These are phyloP conservation scores for Eutrema yunnanense DNA, from an alignment of 345 rosid species.

Conservation along the genomic window DNA sequence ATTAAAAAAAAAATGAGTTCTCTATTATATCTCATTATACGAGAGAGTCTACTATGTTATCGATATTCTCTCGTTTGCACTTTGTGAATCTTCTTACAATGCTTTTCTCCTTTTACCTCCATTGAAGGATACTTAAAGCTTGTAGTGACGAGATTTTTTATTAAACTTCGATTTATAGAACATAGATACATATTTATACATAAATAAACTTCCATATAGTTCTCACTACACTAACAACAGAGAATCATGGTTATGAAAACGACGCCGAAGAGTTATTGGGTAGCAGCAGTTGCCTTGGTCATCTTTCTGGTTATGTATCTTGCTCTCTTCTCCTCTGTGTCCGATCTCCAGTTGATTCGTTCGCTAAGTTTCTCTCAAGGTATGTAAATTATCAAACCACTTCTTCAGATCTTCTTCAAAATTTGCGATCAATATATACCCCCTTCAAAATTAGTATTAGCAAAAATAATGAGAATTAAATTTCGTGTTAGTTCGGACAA, in stretches of 20 bases:
- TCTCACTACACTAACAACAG: not conserved
- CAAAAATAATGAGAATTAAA: not conserved
- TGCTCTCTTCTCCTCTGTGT: not conserved
- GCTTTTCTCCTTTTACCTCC: too few relatives aligned
- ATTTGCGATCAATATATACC: not conserved
- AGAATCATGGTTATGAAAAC: not conserved
- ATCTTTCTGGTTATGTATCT: conserved; percentile 1
- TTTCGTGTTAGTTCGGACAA: not conserved
- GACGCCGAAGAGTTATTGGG: not conserved
- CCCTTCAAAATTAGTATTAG: not conserved
- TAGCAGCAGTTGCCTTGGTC: conserved; percentile 1
- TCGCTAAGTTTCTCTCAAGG: conserved; percentile 6
- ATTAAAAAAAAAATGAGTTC: not conserved
- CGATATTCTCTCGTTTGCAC: too few relatives aligned
- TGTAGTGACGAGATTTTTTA: not conserved
- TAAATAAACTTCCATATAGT: not conserved
- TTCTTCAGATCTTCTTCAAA: not conserved
- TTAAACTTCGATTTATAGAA: not conserved
- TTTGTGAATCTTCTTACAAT: too few relatives aligned
- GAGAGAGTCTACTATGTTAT: too few relatives aligned
- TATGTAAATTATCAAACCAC: conserved; percentile 1
- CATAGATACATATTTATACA: not conserved
- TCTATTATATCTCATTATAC: too few relatives aligned
- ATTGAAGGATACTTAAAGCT: not conserved
- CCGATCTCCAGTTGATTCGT: conserved; percentile 1